phyloP scores from a whole-genome alignment of 768 basidiomycete species.

The Ephemerocybe angulata region DNA sequence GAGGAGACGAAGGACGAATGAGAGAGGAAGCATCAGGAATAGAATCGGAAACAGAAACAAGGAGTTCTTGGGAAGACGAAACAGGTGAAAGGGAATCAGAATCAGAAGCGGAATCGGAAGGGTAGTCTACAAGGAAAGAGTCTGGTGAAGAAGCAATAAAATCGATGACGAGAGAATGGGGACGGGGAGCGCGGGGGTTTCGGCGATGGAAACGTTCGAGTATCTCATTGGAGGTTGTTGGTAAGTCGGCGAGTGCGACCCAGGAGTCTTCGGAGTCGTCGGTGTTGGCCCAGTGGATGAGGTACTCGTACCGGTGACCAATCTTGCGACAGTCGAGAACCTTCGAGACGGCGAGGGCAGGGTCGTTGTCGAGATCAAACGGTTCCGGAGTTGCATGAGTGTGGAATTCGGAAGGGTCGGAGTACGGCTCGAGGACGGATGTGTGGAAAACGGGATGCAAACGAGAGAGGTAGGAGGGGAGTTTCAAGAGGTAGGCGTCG shows the following conservation, averaged over 20 bases:
- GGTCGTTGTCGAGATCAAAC: constrained; percentile 17
- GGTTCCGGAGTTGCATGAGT: constrained; percentile 20
- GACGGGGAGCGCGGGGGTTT: constrained; percentile 27
- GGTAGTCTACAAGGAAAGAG: too few relatives aligned
- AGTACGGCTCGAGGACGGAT: constrained; percentile 19
- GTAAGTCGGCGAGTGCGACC: constrained; percentile 34
- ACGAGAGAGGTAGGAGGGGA: constrained; percentile 12
- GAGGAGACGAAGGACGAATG: too few relatives aligned
- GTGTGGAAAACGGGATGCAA: constrained; percentile 33
- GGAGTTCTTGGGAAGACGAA: too few relatives aligned
- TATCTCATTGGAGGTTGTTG: constrained; percentile 23
- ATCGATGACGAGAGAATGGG: constrained; percentile 16
- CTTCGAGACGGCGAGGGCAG: constrained; percentile 16
- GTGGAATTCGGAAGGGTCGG: constrained; percentile 32
- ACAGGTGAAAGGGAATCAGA: too few relatives aligned
- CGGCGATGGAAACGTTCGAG: constrained; percentile 32
- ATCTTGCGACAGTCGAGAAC: constrained; percentile 31
- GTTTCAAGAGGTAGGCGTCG: not conserved
- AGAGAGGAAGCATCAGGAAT: too few relatives aligned
- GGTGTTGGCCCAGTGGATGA: constrained; percentile 28
- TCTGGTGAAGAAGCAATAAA: not conserved
- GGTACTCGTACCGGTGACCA: constrained; percentile 34
- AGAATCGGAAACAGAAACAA: too few relatives aligned
- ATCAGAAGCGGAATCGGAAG: too few relatives aligned
- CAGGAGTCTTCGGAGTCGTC: constrained; percentile 30